These are phyloP conservation scores for Aspergillus hancockii DNA, from an alignment of 495 filamentous ascomycete species.

Conservation along the genomic window DNA sequence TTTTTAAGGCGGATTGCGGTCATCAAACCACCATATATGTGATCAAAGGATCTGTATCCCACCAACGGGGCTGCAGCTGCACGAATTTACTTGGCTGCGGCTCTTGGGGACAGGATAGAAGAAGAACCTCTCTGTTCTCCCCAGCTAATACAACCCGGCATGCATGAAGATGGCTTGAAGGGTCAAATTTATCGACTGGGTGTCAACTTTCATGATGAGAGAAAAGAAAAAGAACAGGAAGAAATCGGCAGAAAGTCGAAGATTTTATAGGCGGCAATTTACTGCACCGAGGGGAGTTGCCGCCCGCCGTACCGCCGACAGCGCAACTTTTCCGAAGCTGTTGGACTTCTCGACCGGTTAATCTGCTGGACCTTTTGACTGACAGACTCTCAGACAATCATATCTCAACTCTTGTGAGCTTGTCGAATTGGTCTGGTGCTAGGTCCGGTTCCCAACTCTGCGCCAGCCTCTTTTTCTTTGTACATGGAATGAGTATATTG, in stretches of 20 bases:
- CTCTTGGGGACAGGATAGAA: constrained; percentile 63
- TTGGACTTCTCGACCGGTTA: background rate
- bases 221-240: constrained; percentile 31
- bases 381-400: constrained; percentile 2
- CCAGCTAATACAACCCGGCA: constrained; percentile 68
- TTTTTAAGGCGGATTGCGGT: constrained; percentile 4
- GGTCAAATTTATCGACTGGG: constrained; percentile 69
- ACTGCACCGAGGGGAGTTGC: constrained; percentile 22
- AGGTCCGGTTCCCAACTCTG: background rate
- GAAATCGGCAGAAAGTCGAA: constrained; percentile 9
- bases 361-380: constrained; percentile 1
- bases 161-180: constrained; percentile 47
- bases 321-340: constrained; percentile 34
- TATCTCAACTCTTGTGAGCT: background rate
- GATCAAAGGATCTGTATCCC: constrained; percentile 37
- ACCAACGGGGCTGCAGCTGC: constrained; percentile 52
- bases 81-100: constrained; percentile 52
- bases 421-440: background rate
- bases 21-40: constrained; percentile 17
- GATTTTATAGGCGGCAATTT: constrained; percentile 26
- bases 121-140: constrained; percentile 56
- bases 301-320: constrained; percentile 22
- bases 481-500: constrained; percentile 33
- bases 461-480: background rate
- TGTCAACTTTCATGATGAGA: constrained; percentile 60